Evolutionary conservation across 768 basidiomycete species (phyloP).

Genomic region (Chalciporus piperatus): DNA sequence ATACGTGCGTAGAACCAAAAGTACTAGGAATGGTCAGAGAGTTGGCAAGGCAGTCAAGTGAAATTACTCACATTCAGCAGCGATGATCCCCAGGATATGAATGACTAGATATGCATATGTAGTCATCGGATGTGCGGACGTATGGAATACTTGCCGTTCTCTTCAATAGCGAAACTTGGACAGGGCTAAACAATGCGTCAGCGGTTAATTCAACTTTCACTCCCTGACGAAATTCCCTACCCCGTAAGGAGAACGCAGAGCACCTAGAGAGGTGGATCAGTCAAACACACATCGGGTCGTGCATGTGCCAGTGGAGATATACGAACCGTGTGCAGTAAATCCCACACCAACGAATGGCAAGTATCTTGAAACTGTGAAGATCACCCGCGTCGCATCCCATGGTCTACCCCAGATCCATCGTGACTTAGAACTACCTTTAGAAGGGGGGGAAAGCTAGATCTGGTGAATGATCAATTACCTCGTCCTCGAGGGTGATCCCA

Average conservation of each 20-base stretch:
- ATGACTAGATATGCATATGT: neutral
- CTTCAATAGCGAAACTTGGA: neutral
- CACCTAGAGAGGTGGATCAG: neutral
- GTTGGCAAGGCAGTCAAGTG: neutral
- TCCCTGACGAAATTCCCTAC: neutral
- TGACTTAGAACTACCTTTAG: neutral
- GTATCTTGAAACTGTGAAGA: constrained; percentile 8
- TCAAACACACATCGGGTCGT: neutral
- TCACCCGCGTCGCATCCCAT: constrained; percentile 8
- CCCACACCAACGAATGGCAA: constrained; percentile 5
- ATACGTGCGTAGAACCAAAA: neutral
- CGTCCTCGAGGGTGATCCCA: constrained; percentile 7
- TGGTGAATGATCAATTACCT: neutral
- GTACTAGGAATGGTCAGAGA: neutral
- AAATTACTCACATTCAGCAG: neutral
- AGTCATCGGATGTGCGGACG: neutral
- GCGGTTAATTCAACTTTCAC: neutral
- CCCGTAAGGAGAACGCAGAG: neutral
- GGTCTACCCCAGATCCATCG: constrained; percentile 3
- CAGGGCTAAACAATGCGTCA: neutral
- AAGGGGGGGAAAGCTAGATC: neutral
- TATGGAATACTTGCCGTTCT: neutral
- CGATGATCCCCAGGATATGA: constrained; percentile 6
- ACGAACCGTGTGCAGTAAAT: constrained; percentile 4
- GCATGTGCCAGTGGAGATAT: neutral